Evolutionary conservation across 768 basidiomycete species (phyloP).

Genomic region (Serpula lacrymans): DNA sequence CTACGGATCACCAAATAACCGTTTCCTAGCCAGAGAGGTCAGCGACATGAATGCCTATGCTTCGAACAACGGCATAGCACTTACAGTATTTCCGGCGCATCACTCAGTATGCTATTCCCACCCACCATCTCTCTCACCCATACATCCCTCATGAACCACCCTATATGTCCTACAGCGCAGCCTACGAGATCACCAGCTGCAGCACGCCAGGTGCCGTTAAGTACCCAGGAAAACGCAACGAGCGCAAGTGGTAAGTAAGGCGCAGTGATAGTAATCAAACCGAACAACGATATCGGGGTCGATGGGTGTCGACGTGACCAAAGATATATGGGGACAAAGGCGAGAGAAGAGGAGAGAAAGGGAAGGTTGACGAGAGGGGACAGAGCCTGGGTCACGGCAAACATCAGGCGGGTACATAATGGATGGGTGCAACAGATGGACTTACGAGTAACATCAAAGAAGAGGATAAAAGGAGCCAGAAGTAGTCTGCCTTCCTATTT

Average conservation of each 20-base stretch:
- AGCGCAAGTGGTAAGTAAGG: constrained; percentile 93
- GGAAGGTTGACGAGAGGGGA: constrained; percentile 90
- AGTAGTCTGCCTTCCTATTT: constrained; percentile 88
- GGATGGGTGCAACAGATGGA: constrained; percentile 7
- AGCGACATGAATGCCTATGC: constrained; percentile 4
- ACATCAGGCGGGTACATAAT: not conserved
- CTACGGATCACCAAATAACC: constrained; percentile 59
- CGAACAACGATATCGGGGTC: constrained; percentile 95
- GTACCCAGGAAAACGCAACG: constrained; percentile 80
- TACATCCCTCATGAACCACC: constrained; percentile 82
- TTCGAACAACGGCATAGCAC: constrained; percentile 26
- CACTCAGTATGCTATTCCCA: constrained; percentile 65
- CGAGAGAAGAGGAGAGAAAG: constrained; percentile 89
- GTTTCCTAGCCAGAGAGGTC: constrained; percentile 42
- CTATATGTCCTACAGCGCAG: constrained; percentile 82
- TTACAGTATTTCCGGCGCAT: constrained; percentile 68
- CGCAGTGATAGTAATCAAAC: constrained; percentile 90
- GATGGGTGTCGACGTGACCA: constrained; percentile 95
- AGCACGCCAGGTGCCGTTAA: constrained; percentile 81
- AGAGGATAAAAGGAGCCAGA: constrained; percentile 88
- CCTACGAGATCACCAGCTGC: constrained; percentile 81
- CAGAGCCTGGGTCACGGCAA: constrained; percentile 45
- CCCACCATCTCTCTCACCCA: constrained; percentile 88
- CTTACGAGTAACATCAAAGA: constrained; percentile 82
- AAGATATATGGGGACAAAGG: constrained; percentile 94